Conservation (phyloP, 306 rosid genomes). For the Abrus precatorius region DNA sequence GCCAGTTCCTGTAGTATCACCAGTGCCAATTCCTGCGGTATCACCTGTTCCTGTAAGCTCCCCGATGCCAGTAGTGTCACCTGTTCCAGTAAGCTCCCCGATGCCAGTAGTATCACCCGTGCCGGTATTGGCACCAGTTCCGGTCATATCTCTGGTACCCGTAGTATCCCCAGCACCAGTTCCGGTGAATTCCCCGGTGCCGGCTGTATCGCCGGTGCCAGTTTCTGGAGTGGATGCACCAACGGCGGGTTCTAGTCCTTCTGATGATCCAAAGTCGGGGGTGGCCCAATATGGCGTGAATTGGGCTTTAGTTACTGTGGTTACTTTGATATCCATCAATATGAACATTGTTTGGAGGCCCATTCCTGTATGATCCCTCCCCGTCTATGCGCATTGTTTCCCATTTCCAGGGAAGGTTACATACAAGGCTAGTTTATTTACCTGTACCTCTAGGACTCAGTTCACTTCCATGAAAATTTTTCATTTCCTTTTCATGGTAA, state of each 20-base stretch:
- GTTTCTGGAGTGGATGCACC: background rate
- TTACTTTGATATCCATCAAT: constrained; percentile 23
- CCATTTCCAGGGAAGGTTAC: too few species aligned
- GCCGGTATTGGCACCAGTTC: background rate
- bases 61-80: background rate
- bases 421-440: too few species aligned
- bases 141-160: background rate
- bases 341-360: background rate
- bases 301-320: background rate
- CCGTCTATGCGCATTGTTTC: too few species aligned
- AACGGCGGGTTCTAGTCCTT: background rate
- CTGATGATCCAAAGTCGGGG: constrained; percentile 6
- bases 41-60: background rate
- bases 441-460: too few species aligned
- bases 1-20: background rate
- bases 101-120: background rate
- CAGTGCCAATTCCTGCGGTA: background rate
- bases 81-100: background rate
- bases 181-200: constrained; percentile 8
- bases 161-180: background rate
- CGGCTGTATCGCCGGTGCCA: background rate
- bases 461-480: too few species aligned
- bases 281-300: background rate
- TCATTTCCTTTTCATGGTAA: background rate
- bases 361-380: background rate